Evolutionary conservation across 768 basidiomycete species (phyloP).

Genomic region (Sarcomyxa edulis): DNA sequence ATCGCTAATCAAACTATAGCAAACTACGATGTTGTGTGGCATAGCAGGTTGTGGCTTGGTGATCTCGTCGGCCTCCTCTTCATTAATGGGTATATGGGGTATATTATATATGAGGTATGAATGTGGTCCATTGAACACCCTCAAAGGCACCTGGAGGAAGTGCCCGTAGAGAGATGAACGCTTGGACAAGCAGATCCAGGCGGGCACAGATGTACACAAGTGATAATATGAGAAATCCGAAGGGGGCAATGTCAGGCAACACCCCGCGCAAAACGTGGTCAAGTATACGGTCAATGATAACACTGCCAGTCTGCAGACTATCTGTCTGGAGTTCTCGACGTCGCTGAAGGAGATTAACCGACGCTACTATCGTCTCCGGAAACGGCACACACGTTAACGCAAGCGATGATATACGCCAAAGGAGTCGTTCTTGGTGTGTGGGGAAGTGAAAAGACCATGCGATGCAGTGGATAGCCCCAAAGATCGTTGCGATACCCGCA

Average conservation of each 20-base stretch:
- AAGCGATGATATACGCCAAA: slow-evolving; percentile 16
- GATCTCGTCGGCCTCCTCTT: not conserved
- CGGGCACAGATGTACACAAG: slow-evolving; percentile 10
- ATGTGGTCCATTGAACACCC: slow-evolving; percentile 12
- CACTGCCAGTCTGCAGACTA: too few species aligned
- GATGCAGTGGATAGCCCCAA: slow-evolving; percentile 21
- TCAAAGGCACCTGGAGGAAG: slow-evolving; percentile 6
- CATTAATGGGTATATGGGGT: too few species aligned
- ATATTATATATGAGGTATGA: slow-evolving; percentile 13
- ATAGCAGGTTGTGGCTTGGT: not conserved
- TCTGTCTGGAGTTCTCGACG: too few species aligned
- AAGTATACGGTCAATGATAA: too few species aligned
- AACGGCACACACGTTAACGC: slow-evolving; percentile 6
- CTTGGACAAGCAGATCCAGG: slow-evolving; percentile 7
- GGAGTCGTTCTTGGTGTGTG: slow-evolving; percentile 8
- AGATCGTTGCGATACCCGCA: slow-evolving; percentile 12
- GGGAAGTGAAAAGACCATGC: slow-evolving; percentile 19
- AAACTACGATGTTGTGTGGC: not conserved
- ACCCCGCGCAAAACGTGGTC: too few species aligned
- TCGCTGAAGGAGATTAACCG: too few species aligned
- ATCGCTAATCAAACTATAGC: not conserved
- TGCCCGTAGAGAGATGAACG: slow-evolving; percentile 8
- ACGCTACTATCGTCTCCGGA: too few species aligned
- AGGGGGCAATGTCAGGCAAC: too few species aligned
- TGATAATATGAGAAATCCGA: too few species aligned